These are phyloP conservation scores for Fusarium lyarnte DNA, from an alignment of 2,329 filamentous ascomycete species.

Conservation along the genomic window DNA sequence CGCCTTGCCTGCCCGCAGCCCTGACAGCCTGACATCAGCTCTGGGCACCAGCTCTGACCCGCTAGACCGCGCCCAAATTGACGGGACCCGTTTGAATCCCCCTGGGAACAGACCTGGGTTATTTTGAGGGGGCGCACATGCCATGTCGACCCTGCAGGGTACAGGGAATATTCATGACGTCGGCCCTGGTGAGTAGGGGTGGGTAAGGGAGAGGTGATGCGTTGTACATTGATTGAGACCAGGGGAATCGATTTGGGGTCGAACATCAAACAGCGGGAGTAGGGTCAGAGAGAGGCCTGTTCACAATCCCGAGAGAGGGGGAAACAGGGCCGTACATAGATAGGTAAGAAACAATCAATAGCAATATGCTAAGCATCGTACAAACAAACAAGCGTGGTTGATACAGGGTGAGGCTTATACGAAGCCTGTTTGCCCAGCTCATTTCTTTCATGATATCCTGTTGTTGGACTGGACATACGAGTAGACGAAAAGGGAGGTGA, in stretches of 20 bases:
- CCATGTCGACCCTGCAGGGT: constrained; percentile 38
- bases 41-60: constrained; percentile 32
- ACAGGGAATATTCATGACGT: constrained; percentile 41
- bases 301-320: constrained; percentile 40
- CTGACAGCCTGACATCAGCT: constrained; percentile 37
- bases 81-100: constrained; percentile 33
- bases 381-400: constrained; percentile 1
- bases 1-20: constrained; percentile 19
- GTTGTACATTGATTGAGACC: constrained; percentile 34
- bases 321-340: constrained; percentile 36
- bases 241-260: constrained; percentile 27
- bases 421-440: constrained; percentile 16
- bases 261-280: constrained; percentile 31
- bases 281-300: constrained; percentile 44
- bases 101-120: constrained; percentile 24
- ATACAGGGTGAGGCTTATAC: constrained; percentile 14
- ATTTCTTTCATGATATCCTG: constrained; percentile 18
- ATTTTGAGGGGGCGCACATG: constrained; percentile 38
- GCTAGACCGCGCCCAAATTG: constrained; percentile 35
- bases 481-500: constrained; percentile 17
- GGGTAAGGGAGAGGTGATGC: constrained; percentile 22
- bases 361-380: not conserved
- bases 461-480: constrained; percentile 17
- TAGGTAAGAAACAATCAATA: constrained; percentile 1
- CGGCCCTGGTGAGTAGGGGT: constrained; percentile 25